Evolutionary conservation across 495 filamentous ascomycete species (phyloP), one percentile per base, ranked within the genome.

Genomic region (Penicillium manginii): DNA sequence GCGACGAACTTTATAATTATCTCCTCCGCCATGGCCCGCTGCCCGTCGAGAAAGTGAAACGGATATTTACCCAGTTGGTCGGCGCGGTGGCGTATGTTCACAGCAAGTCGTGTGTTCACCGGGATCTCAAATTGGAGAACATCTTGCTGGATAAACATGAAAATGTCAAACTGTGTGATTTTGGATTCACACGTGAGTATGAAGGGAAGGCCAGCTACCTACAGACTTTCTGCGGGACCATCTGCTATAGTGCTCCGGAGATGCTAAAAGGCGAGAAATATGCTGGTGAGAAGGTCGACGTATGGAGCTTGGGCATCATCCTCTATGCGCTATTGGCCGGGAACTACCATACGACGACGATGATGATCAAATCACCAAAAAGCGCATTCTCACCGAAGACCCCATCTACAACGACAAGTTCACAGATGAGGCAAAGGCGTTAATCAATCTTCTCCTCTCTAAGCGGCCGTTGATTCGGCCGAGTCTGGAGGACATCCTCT

Each of bases 201-300:
- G 92, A 97, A 69, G 92, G 92, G 23, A 94, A 93, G 62, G 83
- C 92, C 51, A 97, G 91, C 76, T 94, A 98, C 65, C 74, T 98
- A 52, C 94, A 98, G 71, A 98, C 94, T 1, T 98, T 96, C 72
- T 98, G 94, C 74, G 94, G 94, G 15, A 98, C 94, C 3, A 87
- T 98, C 59, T 97, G 93, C 75, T 98, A 98, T 73, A 96, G 91
- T 58, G 94, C 94, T 8, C 94, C 94, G 2, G 94, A 98, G 70
- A 98, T 98, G 94, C 82, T 98, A 33, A 96, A 94, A 70, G 96
- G 92, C 37, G 94, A 98, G 74, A 98, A 96, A 70, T 98, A 98
- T 68, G 93, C 92, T 0, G 93, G 92, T 2, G 93, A 97, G 75
- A 96, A 96, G 72, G 94, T 98, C 54, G 94, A 98, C 70, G 91